Percentiles rank a stretch among this genome's conserved stretches.
These are phyloP conservation scores for Spizellomyces sp. DNA, from an alignment of 192 early-diverging fungal genomes.

Conservation along the genomic window DNA sequence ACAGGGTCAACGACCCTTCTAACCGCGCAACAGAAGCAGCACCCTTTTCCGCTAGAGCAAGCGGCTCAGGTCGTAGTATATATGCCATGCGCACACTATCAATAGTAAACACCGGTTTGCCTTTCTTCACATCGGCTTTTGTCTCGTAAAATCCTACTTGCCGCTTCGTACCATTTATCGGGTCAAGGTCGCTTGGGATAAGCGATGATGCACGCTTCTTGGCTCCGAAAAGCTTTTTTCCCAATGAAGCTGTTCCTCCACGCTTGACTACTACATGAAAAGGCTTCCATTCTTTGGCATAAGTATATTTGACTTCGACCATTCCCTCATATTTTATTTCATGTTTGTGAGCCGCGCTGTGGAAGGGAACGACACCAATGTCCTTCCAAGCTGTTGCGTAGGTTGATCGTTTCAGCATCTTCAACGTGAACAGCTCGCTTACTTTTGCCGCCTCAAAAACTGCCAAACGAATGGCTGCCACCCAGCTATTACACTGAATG, in stretches of 20 bases:
- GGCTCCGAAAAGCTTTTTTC: conserved; percentile 35
- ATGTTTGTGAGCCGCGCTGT: conserved; percentile 15
- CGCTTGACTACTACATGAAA: conserved; percentile 44
- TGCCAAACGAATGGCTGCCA: conserved; percentile 46
- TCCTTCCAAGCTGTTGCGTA: conserved; percentile 35
- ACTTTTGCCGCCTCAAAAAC: conserved; percentile 40
- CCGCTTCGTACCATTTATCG: conserved; percentile 14
- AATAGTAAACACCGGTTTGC: conserved; percentile 31
- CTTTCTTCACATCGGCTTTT: conserved; percentile 39
- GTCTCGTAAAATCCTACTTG: conserved; percentile 43
- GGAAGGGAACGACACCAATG: conserved; percentile 33
- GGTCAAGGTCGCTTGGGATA: conserved; percentile 9
- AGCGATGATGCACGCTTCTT: conserved; percentile 29
- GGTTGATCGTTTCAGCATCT: conserved; percentile 31
- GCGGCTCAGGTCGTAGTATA: conserved; percentile 26
- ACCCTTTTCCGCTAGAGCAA: conserved; percentile 10
- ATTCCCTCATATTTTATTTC: conserved; percentile 43
- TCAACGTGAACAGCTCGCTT: conserved; percentile 41
- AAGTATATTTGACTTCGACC: conserved; percentile 35
- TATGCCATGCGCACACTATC: conserved; percentile 22
- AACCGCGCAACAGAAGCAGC: conserved; percentile 13
- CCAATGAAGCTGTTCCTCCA: conserved; percentile 1
- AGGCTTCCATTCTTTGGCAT: conserved; percentile 34
- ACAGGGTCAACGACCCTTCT: conserved; percentile 16
- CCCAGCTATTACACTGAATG: conserved; percentile 45